Evolutionary conservation across 1,284 basidiomycete species (phyloP).

Genomic region (Pyrrhoderma lamaoense): DNA sequence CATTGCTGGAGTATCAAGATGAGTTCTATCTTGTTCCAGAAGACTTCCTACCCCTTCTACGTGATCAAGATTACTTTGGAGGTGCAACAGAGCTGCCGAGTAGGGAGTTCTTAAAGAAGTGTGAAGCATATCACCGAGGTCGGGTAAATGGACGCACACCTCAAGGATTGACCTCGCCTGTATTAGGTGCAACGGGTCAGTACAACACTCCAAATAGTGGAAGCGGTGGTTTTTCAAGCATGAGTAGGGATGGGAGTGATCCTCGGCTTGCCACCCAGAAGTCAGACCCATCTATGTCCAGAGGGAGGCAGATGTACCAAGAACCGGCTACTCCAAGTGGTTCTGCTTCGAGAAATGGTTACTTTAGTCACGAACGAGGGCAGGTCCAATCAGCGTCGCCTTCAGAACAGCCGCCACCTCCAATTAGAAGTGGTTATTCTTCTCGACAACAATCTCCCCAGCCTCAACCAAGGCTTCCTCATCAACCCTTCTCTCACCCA

Average conservation of each 20-base stretch:
- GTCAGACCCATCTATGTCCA: constrained; percentile 23
- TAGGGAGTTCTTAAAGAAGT: constrained; percentile 88
- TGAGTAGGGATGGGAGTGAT: constrained; percentile 19
- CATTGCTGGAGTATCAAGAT: constrained; percentile 89
- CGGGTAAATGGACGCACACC: constrained; percentile 38
- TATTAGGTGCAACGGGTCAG: constrained; percentile 23
- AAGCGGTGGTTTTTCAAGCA: constrained; percentile 8
- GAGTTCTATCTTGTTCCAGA: constrained; percentile 86
- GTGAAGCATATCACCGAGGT: constrained; percentile 64
- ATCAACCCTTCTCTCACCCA: constrained; percentile 39
- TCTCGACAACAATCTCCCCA: constrained; percentile 36
- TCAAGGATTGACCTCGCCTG: constrained; percentile 30
- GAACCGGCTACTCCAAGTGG: constrained; percentile 1
- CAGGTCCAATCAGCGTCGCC: constrained; percentile 22
- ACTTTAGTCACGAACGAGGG: constrained; percentile 18
- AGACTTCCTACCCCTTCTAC: constrained; percentile 76
- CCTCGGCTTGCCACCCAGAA: constrained; percentile 21
- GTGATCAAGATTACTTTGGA: constrained; percentile 81
- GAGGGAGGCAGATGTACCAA: constrained; percentile 21
- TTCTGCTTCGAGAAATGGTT: constrained; percentile 11
- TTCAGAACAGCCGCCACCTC: constrained; percentile 28
- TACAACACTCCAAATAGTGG: constrained; percentile 29
- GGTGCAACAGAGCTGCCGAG: constrained; percentile 77
- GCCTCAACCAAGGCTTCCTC: constrained; percentile 31
- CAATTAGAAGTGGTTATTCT: constrained; percentile 34